These are phyloP conservation scores for Paratinospora sagittata DNA, from an alignment of 164 flowering plant species.

Conservation along the genomic window DNA sequence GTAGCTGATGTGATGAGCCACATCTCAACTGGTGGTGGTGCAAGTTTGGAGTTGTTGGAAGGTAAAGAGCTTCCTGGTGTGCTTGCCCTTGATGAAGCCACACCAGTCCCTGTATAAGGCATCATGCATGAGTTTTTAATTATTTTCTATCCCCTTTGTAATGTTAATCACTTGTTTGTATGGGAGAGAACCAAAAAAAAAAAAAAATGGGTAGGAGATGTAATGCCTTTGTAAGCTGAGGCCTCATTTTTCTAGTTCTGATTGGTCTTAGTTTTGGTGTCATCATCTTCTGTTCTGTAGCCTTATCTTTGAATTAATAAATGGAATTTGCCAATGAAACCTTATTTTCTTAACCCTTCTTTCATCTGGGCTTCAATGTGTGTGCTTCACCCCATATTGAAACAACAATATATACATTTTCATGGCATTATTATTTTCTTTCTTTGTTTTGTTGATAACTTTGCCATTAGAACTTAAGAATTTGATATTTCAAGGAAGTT, in stretches of 20 bases:
- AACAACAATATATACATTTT: no score
- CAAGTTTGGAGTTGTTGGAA: conserved; percentile 77
- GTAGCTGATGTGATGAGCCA: conserved; percentile 73
- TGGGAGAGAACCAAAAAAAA: conserved; percentile 8
- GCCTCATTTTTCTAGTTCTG: neutral
- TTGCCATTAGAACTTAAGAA: no score
- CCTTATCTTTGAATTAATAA: neutral
- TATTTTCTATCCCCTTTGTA: conserved; percentile 11
- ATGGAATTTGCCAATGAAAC: neutral
- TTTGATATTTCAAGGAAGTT: no score
- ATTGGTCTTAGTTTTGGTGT: neutral
- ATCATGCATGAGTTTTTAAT: neutral
- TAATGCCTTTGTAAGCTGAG: neutral
- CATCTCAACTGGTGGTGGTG: conserved; percentile 90
- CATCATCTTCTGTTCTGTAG: neutral
- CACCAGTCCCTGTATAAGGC: conserved; percentile 38
- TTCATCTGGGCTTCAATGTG: no score
- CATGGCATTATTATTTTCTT: no score
- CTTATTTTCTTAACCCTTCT: neutral
- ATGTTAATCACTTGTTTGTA: conserved; percentile 9
- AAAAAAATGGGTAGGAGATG: conserved; percentile 15
- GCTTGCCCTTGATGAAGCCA: conserved; percentile 63
- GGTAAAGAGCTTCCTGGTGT: conserved; percentile 80
- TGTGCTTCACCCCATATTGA: no score
- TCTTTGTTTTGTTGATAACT: no score